Percentiles rank a stretch among this genome's conserved stretches.
These are phyloP conservation scores for Camelina hispida DNA, from an alignment of 345 rosid genomes.

Conservation along the genomic window DNA sequence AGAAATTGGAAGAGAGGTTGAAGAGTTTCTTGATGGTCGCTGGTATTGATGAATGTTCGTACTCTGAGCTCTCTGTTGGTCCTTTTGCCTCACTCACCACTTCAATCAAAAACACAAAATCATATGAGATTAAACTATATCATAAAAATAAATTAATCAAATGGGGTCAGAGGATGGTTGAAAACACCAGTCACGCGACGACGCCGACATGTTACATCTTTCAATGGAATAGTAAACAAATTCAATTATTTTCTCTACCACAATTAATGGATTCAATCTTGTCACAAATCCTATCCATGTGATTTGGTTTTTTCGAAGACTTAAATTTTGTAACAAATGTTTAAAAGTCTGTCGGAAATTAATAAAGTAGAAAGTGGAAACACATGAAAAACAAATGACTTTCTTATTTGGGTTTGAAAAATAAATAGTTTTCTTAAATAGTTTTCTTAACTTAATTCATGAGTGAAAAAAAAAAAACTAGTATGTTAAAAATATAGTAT, in stretches of 20 bases:
- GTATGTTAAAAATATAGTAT: not conserved
- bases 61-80: conserved; percentile 78
- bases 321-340: conserved; percentile 29
- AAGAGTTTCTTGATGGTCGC: conserved; percentile 95
- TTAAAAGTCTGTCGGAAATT: conserved; percentile 1
- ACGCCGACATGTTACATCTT: conserved; percentile 29
- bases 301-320: conserved; percentile 18
- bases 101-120: conserved; percentile 42
- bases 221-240: conserved; percentile 23
- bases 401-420: not conserved
- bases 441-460: too few relatives aligned
- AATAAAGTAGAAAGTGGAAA: conserved; percentile 20
- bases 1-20: conserved; percentile 81
- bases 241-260: conserved; percentile 28
- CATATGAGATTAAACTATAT: conserved; percentile 6
- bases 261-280: conserved; percentile 31
- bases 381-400: conserved; percentile 27
- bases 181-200: conserved; percentile 36
- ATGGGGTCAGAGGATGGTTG: conserved; percentile 28
- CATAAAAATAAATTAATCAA: not conserved
- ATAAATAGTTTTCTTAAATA: too few relatives aligned
- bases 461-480: too few relatives aligned
- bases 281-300: conserved; percentile 35
- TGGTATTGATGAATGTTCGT: conserved; percentile 92
- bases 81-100: conserved; percentile 74